A percentile compares a stretch with the other conserved stretches of the same genome.
Conservation (phyloP, 257 asterid species). For the Plantago elongata region DNA sequence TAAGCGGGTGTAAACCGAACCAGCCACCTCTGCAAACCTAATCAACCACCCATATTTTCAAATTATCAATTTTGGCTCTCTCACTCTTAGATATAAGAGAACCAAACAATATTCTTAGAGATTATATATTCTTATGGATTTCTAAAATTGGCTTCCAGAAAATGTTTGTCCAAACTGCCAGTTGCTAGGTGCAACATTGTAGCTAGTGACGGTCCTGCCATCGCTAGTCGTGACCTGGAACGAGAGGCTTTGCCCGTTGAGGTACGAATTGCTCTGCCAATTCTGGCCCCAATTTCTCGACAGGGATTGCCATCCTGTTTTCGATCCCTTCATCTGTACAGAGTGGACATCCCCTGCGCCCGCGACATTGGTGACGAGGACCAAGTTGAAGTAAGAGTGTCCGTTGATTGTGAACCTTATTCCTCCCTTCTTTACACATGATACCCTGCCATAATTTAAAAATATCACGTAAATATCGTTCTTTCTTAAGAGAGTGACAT, state of each 20-base stretch:
- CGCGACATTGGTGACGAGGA: constrained; percentile 49
- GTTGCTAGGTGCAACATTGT: constrained; percentile 47
- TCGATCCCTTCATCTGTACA: constrained; percentile 57
- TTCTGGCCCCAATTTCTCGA: constrained; percentile 96
- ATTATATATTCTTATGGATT: background rate
- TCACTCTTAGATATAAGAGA: background rate
- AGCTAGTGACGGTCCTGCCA: constrained; percentile 56
- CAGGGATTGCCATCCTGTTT: constrained; percentile 82
- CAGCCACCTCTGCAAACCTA: constrained; percentile 56
- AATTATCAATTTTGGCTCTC: constrained; percentile 9
- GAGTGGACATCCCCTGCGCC: constrained; percentile 59
- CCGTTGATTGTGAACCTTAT: constrained; percentile 57
- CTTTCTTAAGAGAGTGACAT: too few relatives aligned
- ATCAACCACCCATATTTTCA: constrained; percentile 25
- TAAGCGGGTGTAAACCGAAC: constrained; percentile 74
- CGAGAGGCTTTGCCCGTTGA: constrained; percentile 70
- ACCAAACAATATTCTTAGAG: constrained; percentile 12
- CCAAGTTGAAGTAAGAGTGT: constrained; percentile 53
- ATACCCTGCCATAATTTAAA: constrained; percentile 34
- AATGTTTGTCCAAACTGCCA: constrained; percentile 90
- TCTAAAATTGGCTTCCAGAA: constrained; percentile 63
- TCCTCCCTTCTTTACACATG: constrained; percentile 56
- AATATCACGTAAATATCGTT: background rate
- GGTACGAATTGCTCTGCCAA: constrained; percentile 81
- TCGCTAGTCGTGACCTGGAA: constrained; percentile 82